These are phyloP conservation scores for Orbilia oligospora DNA, from an alignment of 2,329 filamentous ascomycete genomes.

Conservation along the genomic window DNA sequence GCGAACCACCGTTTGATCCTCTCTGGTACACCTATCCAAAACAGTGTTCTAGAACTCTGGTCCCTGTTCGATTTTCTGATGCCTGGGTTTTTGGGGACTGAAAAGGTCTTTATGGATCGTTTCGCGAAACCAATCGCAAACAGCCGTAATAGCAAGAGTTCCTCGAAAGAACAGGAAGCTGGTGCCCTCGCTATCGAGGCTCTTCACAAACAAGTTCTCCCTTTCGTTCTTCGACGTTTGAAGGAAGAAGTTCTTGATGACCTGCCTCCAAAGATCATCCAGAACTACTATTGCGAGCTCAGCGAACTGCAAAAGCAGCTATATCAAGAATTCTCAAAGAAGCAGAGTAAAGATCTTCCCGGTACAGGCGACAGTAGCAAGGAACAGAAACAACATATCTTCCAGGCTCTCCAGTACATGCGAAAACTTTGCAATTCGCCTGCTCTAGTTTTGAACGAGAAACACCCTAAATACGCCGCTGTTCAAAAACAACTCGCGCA, in stretches of 20 bases:
- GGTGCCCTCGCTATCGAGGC: constrained; percentile 96
- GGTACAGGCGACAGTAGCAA: constrained; percentile 84
- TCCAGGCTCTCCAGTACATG: constrained; percentile 99
- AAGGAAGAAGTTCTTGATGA: constrained; percentile 99
- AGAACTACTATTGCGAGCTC: constrained; percentile 99
- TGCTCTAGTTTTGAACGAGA: constrained; percentile 94
- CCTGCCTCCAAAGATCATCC: constrained; percentile 95
- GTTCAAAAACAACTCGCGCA: constrained; percentile 84
- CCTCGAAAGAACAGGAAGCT: constrained; percentile 97
- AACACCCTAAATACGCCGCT: constrained; percentile 88
- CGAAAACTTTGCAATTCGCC: constrained; percentile 98
- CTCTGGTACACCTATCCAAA: constrained; percentile 96
- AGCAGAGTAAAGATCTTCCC: constrained; percentile 88
- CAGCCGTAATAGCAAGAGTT: constrained; percentile 95
- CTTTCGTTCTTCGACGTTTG: constrained; percentile 92
- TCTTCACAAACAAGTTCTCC: constrained; percentile 97
- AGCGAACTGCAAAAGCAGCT: constrained; percentile 94
- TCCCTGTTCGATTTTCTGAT: constrained; percentile 99
- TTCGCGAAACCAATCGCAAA: constrained; percentile 96
- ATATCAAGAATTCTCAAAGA: constrained; percentile 96
- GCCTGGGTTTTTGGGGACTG: constrained; percentile 95
- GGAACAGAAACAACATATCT: constrained; percentile 97
- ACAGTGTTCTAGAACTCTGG: constrained; percentile 97
- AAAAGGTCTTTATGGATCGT: constrained; percentile 96
- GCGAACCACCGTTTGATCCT: constrained; percentile 97